Evolutionary conservation across 352 stramenopile species (phyloP).

Genomic region (Globisporangium nagaii): DNA sequence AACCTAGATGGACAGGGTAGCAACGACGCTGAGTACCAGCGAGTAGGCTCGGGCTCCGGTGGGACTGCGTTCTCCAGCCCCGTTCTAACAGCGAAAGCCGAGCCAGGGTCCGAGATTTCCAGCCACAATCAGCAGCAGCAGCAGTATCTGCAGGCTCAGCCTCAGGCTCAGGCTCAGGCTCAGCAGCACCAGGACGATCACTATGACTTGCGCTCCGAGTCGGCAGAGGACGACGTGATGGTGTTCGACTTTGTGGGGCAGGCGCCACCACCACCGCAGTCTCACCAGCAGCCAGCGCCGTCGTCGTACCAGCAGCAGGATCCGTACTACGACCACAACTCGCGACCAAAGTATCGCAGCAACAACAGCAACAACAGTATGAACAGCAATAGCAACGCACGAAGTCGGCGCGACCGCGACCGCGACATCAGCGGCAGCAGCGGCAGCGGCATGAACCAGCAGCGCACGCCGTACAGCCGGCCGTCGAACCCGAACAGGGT

Average conservation of each 20-base stretch:
- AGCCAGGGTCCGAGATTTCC: no score
- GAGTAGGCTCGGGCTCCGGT: neutral
- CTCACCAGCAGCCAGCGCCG: neutral
- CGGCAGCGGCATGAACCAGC: no score
- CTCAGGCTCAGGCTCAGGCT: no score
- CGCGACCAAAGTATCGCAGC: neutral
- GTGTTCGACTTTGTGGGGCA: conserved; percentile 4
- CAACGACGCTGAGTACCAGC: neutral
- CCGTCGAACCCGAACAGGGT: conserved; percentile 2
- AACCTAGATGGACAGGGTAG: neutral
- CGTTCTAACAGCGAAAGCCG: neutral
- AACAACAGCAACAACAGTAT: neutral
- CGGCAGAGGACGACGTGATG: conserved; percentile 1
- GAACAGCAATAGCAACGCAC: neutral
- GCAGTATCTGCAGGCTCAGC: no score
- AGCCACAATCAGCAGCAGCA: neutral
- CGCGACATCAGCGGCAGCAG: neutral
- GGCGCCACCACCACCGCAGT: neutral
- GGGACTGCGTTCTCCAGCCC: neutral
- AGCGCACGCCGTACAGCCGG: conserved; percentile 2
- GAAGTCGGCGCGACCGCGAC: neutral
- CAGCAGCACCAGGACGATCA: neutral
- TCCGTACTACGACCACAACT: neutral
- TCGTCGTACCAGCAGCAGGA: neutral
- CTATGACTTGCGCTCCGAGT: neutral